Evolutionary conservation across 495 filamentous ascomycete species (phyloP), one percentile per base, ranked within the genome.

Genomic region (Cenococcum geophilum): DNA sequence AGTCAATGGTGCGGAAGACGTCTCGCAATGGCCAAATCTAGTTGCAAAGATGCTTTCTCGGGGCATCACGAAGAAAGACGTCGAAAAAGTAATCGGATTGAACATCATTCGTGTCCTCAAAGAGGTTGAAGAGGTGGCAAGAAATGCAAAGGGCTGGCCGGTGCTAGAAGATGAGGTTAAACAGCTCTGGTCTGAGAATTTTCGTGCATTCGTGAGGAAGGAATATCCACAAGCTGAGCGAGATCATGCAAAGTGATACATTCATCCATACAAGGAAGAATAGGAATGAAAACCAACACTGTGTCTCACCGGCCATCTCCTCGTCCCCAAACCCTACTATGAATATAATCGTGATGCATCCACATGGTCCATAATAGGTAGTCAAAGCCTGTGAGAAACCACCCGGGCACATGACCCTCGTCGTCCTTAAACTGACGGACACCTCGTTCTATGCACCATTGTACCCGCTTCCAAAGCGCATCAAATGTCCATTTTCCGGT

Each of bases 21-120:
- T 59, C 0, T 58, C 37, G 55, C 87, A 85, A 65, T 92, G 82
- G 70, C 90, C 91, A 1, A 80, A 82, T 49, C 71, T 96, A 53
- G 80, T 95, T 11, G 82, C 78, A 3, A 86, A 88, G 68, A 70
- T 72, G 63, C 42, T 69, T 6, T 35, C 37, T 20, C 49, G 60
- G 36, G 63, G 63, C 0, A 62, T 72, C 21, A 40, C 40, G 9
- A 51, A 37, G 8, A 36, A 32, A 8, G 52, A 67, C 25, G 56
- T 66, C 18, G 47, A 63, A 40, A 61, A 56, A 16, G 56, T 72
- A 6, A 23, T 67, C 4, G 70, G 70, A n/a, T 25, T 55, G 5
- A 72, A 72, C 59, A 21, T 71, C 10, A 50, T 72, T 1, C 27
- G 70, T 23, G 68, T 72, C 4, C 42, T 67, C 45, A 32, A 52